Percentiles rank a stretch among this genome's conserved stretches.
Conservation (phyloP, 2,329 filamentous ascomycete species). For the Aspergillus viridinutans region DNA sequence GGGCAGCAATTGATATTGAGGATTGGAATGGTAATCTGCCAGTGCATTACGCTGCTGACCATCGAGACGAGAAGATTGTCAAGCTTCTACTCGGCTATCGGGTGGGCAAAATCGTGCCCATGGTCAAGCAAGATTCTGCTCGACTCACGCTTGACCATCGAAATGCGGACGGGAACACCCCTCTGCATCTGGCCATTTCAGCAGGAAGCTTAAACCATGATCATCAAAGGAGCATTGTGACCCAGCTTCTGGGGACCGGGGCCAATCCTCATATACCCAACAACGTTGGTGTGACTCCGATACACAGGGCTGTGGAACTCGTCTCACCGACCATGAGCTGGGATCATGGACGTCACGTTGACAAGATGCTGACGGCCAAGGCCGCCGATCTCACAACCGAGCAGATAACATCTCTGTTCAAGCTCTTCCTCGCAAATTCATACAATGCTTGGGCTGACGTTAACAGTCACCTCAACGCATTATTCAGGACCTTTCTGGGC, state of each 20-base stretch:
- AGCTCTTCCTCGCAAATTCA: neutral
- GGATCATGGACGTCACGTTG: neutral
- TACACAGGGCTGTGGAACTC: neutral
- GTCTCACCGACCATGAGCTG: neutral
- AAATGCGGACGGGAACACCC: neutral
- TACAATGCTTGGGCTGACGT: neutral
- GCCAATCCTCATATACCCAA: neutral
- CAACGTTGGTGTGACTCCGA: neutral
- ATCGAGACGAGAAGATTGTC: neutral
- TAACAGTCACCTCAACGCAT: neutral
- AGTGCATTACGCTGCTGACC: neutral
- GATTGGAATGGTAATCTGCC: neutral
- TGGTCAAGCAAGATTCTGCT: neutral
- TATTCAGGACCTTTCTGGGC: neutral
- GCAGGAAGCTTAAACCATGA: neutral
- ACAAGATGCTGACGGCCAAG: neutral
- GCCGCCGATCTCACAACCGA: neutral
- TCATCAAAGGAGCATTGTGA: neutral
- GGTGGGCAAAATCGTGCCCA: neutral
- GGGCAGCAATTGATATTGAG: neutral
- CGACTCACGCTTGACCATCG: neutral
- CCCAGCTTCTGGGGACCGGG: neutral
- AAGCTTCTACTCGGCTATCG: neutral
- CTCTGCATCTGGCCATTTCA: neutral
- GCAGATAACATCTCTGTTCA: neutral